Percentiles rank a stretch among this genome's conserved stretches.
phyloP scores from a whole-genome alignment of 2,329 filamentous ascomycete species.

The Neocatenulostroma microsporum region DNA sequence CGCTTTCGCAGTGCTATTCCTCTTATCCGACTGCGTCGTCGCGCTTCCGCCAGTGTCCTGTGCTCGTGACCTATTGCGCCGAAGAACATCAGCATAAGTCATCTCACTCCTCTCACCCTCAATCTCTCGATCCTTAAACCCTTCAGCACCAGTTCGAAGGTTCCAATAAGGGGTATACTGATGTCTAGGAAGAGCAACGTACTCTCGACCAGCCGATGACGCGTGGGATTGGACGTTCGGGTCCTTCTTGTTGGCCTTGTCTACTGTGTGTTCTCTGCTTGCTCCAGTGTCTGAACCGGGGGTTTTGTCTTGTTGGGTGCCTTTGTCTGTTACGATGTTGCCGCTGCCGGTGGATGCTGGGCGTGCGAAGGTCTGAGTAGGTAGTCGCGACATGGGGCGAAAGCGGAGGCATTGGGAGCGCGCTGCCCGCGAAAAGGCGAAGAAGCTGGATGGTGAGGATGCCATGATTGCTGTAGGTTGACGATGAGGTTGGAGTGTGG shows the following conservation, averaged over 20 bases:
- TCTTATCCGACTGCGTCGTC: slow-evolving; percentile 32
- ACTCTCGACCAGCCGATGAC: slow-evolving; percentile 15
- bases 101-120: slow-evolving; percentile 3
- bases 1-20: slow-evolving; percentile 32
- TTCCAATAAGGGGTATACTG: not conserved
- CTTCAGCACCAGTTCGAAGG: slow-evolving; percentile 4
- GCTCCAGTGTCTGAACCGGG: slow-evolving; percentile 12
- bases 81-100: slow-evolving; percentile 8
- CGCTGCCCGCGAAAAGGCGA: slow-evolving; percentile 28
- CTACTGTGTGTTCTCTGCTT: slow-evolving; percentile 19
- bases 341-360: slow-evolving; percentile 5
- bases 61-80: slow-evolving; percentile 20
- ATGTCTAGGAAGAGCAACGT: slow-evolving; percentile 7
- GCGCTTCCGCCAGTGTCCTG: slow-evolving; percentile 34
- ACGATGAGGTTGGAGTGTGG: slow-evolving; percentile 2
- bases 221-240: slow-evolving; percentile 19
- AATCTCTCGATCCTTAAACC: not conserved
- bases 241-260: slow-evolving; percentile 17
- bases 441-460: slow-evolving; percentile 32
- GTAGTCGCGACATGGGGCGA: not conserved
- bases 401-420: slow-evolving; percentile 2
- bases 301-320: slow-evolving; percentile 11
- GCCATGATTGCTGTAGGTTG: slow-evolving; percentile 22
- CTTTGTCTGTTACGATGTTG: slow-evolving; percentile 13
- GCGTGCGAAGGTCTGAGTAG: slow-evolving; percentile 7